Percentiles rank a stretch among this genome's conserved stretches.
Conservation (phyloP, 164 flowering plant species). For the Kingdonia uniflora region DNA sequence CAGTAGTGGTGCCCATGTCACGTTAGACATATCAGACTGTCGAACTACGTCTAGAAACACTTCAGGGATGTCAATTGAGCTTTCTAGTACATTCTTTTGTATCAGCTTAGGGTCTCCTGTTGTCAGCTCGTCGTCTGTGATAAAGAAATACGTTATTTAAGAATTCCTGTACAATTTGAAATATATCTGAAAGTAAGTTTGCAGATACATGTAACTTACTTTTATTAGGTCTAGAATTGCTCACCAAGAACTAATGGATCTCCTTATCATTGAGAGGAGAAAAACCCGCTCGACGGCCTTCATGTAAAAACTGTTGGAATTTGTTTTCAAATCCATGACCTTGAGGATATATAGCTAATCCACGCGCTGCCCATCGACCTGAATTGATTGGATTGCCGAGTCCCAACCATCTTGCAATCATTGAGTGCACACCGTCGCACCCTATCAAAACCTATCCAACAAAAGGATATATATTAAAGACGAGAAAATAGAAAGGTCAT, state of each 20-base stretch:
- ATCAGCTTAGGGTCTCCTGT: conserved; percentile 11
- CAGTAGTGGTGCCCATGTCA: conserved; percentile 21
- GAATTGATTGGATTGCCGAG: conserved; percentile 23
- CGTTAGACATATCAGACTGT: conserved; percentile 12
- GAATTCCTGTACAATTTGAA: background rate
- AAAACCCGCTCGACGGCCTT: conserved; percentile 25
- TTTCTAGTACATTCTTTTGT: conserved; percentile 14
- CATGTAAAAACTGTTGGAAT: conserved; percentile 20
- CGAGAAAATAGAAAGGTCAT: too few relatives aligned
- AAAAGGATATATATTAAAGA: background rate
- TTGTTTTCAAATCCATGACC: conserved; percentile 36
- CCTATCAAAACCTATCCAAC: conserved; percentile 35
- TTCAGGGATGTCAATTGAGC: conserved; percentile 11
- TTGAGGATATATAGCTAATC: conserved; percentile 28
- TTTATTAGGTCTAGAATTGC: conserved; percentile 3
- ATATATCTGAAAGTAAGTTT: background rate
- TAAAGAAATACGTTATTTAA: background rate
- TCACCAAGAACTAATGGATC: conserved; percentile 27
- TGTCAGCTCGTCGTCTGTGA: conserved; percentile 7
- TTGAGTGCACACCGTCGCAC: conserved; percentile 54
- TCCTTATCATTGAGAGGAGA: conserved; percentile 27
- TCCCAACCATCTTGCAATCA: conserved; percentile 41
- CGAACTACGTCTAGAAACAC: conserved; percentile 11
- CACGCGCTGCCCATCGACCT: conserved; percentile 38
- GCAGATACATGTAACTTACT: background rate